Conservation (phyloP, 2,329 filamentous ascomycete species). For the Hirsutella rhossiliensis region DNA sequence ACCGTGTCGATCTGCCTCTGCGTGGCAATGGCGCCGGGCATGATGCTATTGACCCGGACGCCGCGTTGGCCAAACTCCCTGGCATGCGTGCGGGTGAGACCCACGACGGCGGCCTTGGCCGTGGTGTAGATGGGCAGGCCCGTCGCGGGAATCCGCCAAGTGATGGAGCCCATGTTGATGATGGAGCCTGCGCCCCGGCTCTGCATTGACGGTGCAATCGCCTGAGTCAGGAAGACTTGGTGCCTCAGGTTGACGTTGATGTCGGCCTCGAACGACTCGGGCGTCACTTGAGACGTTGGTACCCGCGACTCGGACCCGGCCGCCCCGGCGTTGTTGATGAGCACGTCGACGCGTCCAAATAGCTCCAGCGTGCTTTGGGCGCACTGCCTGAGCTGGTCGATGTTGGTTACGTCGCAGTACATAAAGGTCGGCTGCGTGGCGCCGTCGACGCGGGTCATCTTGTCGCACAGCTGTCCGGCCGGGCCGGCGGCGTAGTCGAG, state of each 20-base stretch:
- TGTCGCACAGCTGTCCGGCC: slow-evolving; percentile 17
- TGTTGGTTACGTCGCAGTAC: slow-evolving; percentile 28
- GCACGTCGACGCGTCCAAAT: slow-evolving; percentile 48
- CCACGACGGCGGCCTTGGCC: slow-evolving; percentile 42
- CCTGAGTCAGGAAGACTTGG: slow-evolving; percentile 57
- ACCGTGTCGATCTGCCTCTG: slow-evolving; percentile 29
- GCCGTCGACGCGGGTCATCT: slow-evolving; percentile 6
- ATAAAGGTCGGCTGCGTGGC: slow-evolving; percentile 21
- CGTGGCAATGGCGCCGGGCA: slow-evolving; percentile 35
- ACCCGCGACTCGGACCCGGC: slow-evolving; percentile 10
- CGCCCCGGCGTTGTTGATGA: slow-evolving; percentile 71
- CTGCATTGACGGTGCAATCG: slow-evolving; percentile 49
- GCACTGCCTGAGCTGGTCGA: slow-evolving; percentile 18
- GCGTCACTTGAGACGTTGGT: slow-evolving; percentile 22
- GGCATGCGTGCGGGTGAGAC: slow-evolving; percentile 41
- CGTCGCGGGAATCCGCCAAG: slow-evolving; percentile 29
- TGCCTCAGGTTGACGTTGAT: slow-evolving; percentile 33
- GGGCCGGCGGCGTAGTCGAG: slow-evolving; percentile 25
- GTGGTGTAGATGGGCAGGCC: slow-evolving; percentile 34
- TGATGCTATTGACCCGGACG: slow-evolving; percentile 36
- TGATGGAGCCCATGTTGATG: slow-evolving; percentile 41
- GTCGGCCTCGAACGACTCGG: slow-evolving; percentile 27
- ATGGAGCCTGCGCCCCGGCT: slow-evolving; percentile 30
- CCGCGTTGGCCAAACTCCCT: slow-evolving; percentile 36
- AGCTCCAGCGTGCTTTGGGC: slow-evolving; percentile 18